Evolutionary conservation across 106 monocot genomes (phyloP).

Genomic region (Alisma plantagoaquatica): DNA sequence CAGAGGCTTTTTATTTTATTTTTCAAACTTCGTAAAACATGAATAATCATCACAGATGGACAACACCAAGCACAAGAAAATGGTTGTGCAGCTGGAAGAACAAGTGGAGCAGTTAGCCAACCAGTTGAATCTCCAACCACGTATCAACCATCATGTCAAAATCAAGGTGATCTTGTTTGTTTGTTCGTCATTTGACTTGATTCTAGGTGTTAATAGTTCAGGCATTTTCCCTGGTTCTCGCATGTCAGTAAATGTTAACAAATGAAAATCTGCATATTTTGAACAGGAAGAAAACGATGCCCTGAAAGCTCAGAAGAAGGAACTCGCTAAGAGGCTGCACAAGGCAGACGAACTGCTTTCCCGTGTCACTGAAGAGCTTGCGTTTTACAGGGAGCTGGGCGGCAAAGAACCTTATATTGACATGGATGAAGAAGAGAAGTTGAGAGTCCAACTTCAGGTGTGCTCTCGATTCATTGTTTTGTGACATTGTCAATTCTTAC

Average conservation of each 20-base stretch:
- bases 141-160: conserved; percentile 76
- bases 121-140: conserved; percentile 67
- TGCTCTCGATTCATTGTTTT: conserved; percentile 1
- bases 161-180: conserved; percentile 40
- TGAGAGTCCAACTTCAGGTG: conserved; percentile 42
- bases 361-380: conserved; percentile 57
- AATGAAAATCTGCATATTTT: too few relatives aligned
- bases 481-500: neutral
- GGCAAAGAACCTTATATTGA: conserved; percentile 34
- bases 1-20: neutral
- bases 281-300: conserved; percentile 75
- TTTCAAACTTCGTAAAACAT: neutral
- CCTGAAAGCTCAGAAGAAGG: conserved; percentile 46
- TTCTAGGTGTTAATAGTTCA: too few relatives aligned
- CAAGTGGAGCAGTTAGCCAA: conserved; percentile 39
- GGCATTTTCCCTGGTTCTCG: too few relatives aligned
- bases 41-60: conserved; percentile 28
- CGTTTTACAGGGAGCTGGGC: conserved; percentile 25
- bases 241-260: too few relatives aligned
- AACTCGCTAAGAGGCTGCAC: conserved; percentile 35
- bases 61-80: conserved; percentile 52
- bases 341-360: conserved; percentile 34
- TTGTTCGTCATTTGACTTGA: neutral
- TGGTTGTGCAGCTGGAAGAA: conserved; percentile 66
- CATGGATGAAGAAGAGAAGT: conserved; percentile 47